These are phyloP conservation scores for Dactylellina sp. DNA, from an alignment of 2,329 filamentous ascomycete species.

Conservation along the genomic window DNA sequence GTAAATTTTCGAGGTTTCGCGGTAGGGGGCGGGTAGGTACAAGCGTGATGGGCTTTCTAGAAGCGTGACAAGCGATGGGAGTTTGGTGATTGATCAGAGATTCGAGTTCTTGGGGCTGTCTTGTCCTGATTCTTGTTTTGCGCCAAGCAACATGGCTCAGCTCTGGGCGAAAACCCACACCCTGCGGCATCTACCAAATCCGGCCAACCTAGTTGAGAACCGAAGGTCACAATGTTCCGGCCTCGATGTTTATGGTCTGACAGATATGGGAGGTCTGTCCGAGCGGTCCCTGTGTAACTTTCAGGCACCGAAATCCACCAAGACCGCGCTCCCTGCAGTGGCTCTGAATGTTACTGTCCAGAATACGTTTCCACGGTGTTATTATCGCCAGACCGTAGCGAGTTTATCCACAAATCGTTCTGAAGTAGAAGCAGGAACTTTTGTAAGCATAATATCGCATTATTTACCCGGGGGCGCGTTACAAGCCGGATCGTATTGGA, in stretches of 20 bases:
- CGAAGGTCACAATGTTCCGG: constrained; percentile 38
- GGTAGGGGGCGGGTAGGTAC: neutral
- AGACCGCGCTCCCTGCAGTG: too few relatives aligned
- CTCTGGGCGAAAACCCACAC: constrained; percentile 28
- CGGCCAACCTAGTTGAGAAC: constrained; percentile 37
- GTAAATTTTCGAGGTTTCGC: constrained; percentile 1
- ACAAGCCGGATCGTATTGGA: too few relatives aligned
- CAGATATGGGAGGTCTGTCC: constrained; percentile 28
- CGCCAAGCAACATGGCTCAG: constrained; percentile 38
- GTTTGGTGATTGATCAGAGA: constrained; percentile 29
- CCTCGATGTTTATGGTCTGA: neutral
- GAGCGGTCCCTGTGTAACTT: neutral
- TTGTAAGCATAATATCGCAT: too few relatives aligned
- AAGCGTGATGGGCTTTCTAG: constrained; percentile 26
- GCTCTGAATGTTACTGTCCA: too few relatives aligned
- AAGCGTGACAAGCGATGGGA: constrained; percentile 30
- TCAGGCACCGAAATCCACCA: too few relatives aligned
- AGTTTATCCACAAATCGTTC: too few relatives aligned
- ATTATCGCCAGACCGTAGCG: too few relatives aligned
- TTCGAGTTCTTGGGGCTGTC: constrained; percentile 53
- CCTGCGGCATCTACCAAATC: constrained; percentile 18
- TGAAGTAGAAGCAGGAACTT: too few relatives aligned
- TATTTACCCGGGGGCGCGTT: too few relatives aligned
- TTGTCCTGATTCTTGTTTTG: constrained; percentile 57
- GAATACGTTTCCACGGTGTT: too few relatives aligned